Base-by-base conservation (phyloP, 768 basidiomycete species). In the Sarcodon sp. region DNA sequence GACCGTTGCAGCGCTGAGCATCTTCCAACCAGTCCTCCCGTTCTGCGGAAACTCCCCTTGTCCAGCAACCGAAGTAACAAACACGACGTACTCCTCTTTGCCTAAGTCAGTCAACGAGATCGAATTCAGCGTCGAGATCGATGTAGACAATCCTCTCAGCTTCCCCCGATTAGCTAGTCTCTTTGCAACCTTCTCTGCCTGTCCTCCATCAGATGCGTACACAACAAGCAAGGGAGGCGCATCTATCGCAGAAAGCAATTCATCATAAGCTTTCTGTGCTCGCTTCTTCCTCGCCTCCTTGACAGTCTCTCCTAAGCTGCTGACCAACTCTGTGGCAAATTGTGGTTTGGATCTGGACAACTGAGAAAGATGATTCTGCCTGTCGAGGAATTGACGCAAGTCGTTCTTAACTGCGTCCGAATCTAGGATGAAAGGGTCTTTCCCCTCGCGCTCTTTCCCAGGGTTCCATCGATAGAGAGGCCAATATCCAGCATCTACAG, bases 11-110 rank as follows among this genome's bases (percentile, higher is more conserved):
- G 80, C 82, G 54, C 85, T 85, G 55, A 96, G 57, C 4, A 85
- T 73, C 68, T 94, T 97, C 73, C 84, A 83, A 60, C 93, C 79
- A 39, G 79, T 80, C 38, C 96, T 77, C 35, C 86, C 94, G 63
- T 99, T 98, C 69, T 98, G 93, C 12, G 96, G 96, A 38, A 90
- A 83, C 66, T 99, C 96, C 41, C 96, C 96, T 65, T 99, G 96
- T 9, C 96, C 96, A 7, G 96, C 94, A 10, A 83, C 84, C 15
- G 89, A 93, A 6, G 91, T 93, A 52, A 99, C 69, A 61, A 98
- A 85, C 7, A 76, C 76, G 53, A 97, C 87, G 53, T 90, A 67
- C 50, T 64, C 63, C 57, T 67, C 66, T 49, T 83, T 69, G 27
- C 75, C 71, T 37, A 98, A 72, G 48, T 77, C 76, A 50, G 88